Percentiles rank a stretch among this genome's conserved stretches.
Evolutionary conservation across 1,284 basidiomycete species (phyloP).

Genomic region (Pseudozyma thailandica): DNA sequence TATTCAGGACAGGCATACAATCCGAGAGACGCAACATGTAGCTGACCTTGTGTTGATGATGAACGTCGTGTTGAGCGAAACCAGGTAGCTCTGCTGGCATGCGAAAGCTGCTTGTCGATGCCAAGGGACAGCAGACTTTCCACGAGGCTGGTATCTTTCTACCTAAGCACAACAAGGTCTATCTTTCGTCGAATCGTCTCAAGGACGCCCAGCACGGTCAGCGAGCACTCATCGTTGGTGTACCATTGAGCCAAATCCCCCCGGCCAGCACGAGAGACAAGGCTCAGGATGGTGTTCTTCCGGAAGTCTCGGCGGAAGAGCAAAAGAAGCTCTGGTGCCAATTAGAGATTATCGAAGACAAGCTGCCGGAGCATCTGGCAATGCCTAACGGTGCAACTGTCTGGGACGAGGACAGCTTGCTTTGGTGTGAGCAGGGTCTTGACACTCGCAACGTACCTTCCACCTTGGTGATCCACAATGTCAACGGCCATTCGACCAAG

Average conservation of each 20-base stretch:
- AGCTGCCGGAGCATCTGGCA: constrained; percentile 26
- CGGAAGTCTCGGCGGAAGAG: constrained; percentile 16
- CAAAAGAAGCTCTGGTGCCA: constrained; percentile 28
- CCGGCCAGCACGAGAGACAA: constrained; percentile 1
- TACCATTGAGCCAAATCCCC: constrained; percentile 23
- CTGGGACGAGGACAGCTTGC: constrained; percentile 42
- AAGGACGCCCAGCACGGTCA: constrained; percentile 19
- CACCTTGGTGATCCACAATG: constrained; percentile 32
- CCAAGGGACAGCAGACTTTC: constrained; percentile 34
- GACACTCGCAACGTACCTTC: constrained; percentile 27
- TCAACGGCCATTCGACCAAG: constrained; percentile 10
- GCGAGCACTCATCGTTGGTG: constrained; percentile 23
- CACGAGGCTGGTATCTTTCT: constrained; percentile 50
- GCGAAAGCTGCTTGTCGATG: constrained; percentile 31
- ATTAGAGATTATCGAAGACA: constrained; percentile 20
- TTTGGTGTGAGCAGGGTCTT: constrained; percentile 53
- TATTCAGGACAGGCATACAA: not conserved
- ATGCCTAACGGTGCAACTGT: constrained; percentile 43
- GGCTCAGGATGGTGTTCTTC: constrained; percentile 10
- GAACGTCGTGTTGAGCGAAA: not conserved
- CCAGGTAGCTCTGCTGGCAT: constrained; percentile 19
- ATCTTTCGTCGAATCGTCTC: constrained; percentile 42
- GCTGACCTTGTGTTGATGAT: not conserved
- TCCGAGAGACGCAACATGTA: not conserved
- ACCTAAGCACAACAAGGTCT: constrained; percentile 37